Base-by-base conservation (phyloP, 176 grass and related monocot species). In the Ensete glaucum region DNA sequence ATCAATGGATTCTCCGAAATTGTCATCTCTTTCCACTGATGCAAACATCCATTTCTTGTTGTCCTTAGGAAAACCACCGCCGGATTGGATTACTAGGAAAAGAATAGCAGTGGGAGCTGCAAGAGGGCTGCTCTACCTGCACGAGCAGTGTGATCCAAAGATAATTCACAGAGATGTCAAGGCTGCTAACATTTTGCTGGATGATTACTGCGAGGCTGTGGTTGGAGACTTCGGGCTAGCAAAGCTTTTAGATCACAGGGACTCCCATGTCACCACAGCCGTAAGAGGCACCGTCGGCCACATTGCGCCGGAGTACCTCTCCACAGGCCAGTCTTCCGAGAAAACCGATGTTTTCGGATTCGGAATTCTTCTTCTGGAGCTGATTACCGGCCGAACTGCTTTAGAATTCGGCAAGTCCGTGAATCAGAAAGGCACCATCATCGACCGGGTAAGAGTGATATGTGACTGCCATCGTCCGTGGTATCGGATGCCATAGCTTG, bases 81-180 rank as follows among this genome's bases (percentile, higher is more conserved):
- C 94, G 86, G 91, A 99, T 82, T 99, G 91, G 96, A 74, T 81
- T 57, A 94, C 96, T 15, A 86, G 96, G 68, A 99, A 89, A 70
- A 85, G 76, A 77, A 99, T 99, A 78, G 81, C 96, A 19, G 80
- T 95, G 62, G 96, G 96, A 20, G 88, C 96, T 78, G 96, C 81
- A 70, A 75, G 96, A 80, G 96, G 96, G 8, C 79, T 99, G 57
- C 79, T 95, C 26, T 99, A 95, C 73, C 96, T 99, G 48, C 96
- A 99, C 26, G 96, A 99, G 77, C 96, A 99, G 80, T 99, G 91
- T 29, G 96, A 99, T 71, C 96, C 96, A 17, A 99, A 99, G 85
- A 95, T 95, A 84, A 99, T 95, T 78, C 96, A 99, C 58, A 85
- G 96, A 64, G 96, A 99, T 11, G 96, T 99, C 50, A 99, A 99